A percentile compares a stretch with the other conserved stretches of the same genome.
phyloP scores from a whole-genome alignment of 2,329 filamentous ascomycete species.

The Chaetothyriales sp. region DNA sequence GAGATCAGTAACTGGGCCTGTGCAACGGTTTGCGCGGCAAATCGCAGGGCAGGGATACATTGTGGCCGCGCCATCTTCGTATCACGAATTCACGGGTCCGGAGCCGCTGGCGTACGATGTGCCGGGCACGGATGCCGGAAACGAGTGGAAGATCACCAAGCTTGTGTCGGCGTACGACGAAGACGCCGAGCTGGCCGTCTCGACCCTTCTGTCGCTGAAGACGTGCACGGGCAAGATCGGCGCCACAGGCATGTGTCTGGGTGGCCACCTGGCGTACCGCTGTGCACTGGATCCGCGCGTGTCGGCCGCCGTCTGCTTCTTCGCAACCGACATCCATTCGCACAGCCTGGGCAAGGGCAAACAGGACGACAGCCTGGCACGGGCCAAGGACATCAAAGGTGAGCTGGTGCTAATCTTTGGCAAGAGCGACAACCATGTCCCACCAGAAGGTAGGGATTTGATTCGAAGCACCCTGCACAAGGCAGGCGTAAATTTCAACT shows the following conservation, averaged over 20 bases:
- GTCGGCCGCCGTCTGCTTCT: slow-evolving; percentile 67
- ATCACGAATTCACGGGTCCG: slow-evolving; percentile 82
- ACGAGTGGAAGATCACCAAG: slow-evolving; percentile 72
- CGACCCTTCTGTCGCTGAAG: slow-evolving; percentile 53
- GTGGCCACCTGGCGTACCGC: slow-evolving; percentile 68
- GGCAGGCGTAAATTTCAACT: slow-evolving; percentile 57
- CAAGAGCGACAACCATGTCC: slow-evolving; percentile 79
- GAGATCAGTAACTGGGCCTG: slow-evolving; percentile 65
- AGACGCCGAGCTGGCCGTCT: slow-evolving; percentile 53
- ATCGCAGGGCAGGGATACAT: slow-evolving; percentile 90
- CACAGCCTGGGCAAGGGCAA: slow-evolving; percentile 56
- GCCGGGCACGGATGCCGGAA: slow-evolving; percentile 74
- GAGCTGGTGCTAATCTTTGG: slow-evolving; percentile 86
- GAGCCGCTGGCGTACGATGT: slow-evolving; percentile 74
- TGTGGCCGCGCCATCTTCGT: slow-evolving; percentile 75
- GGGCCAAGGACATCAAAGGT: slow-evolving; percentile 53
- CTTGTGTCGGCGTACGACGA: slow-evolving; percentile 73
- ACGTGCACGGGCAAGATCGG: slow-evolving; percentile 73
- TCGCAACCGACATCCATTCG: slow-evolving; percentile 80
- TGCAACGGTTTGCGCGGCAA: slow-evolving; percentile 75
- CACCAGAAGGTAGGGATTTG: slow-evolving; percentile 63
- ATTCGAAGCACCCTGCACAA: slow-evolving; percentile 71
- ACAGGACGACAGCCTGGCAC: slow-evolving; percentile 45
- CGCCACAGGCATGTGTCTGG: slow-evolving; percentile 79
- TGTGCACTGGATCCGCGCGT: slow-evolving; percentile 63